Conservation (phyloP, 2,329 filamentous ascomycete species). For the Ophiostoma ips region DNA sequence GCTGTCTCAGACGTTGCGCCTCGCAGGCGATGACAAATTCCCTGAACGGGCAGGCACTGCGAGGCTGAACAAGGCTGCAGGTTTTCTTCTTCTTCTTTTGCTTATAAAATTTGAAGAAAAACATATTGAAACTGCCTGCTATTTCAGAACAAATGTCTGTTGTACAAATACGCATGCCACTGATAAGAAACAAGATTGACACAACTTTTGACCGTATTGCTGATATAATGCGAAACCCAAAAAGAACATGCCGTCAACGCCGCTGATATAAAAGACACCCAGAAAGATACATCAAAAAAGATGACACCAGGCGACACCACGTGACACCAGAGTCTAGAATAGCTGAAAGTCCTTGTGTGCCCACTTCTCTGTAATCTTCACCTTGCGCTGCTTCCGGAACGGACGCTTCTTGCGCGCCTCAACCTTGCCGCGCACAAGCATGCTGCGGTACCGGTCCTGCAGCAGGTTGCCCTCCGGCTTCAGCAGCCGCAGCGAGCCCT, state of each 20-base stretch:
- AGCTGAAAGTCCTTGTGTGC: constrained; percentile 85
- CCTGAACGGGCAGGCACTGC: too few species aligned
- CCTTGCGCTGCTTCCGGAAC: constrained; percentile 71
- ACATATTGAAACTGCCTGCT: too few species aligned
- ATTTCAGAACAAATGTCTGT: too few species aligned
- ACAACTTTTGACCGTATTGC: too few species aligned
- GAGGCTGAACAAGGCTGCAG: too few species aligned
- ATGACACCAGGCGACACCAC: background rate
- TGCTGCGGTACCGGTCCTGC: constrained; percentile 78
- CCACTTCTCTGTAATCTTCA: constrained; percentile 88
- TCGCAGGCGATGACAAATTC: too few species aligned
- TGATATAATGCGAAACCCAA: too few species aligned
- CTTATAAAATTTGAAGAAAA: too few species aligned
- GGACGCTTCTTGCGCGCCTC: constrained; percentile 67
- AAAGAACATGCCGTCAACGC: background rate
- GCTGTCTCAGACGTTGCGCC: background rate
- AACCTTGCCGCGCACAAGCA: constrained; percentile 78
- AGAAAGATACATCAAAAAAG: background rate
- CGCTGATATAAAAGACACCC: background rate
- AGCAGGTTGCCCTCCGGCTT: constrained; percentile 95
- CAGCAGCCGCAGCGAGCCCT: constrained; percentile 66
- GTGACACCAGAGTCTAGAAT: too few species aligned
- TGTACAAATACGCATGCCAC: too few species aligned
- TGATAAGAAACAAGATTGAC: too few species aligned
- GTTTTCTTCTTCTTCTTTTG: too few species aligned